phyloP scores from a whole-genome alignment of 1,284 basidiomycete genomes.

The Coniophora puteana region DNA sequence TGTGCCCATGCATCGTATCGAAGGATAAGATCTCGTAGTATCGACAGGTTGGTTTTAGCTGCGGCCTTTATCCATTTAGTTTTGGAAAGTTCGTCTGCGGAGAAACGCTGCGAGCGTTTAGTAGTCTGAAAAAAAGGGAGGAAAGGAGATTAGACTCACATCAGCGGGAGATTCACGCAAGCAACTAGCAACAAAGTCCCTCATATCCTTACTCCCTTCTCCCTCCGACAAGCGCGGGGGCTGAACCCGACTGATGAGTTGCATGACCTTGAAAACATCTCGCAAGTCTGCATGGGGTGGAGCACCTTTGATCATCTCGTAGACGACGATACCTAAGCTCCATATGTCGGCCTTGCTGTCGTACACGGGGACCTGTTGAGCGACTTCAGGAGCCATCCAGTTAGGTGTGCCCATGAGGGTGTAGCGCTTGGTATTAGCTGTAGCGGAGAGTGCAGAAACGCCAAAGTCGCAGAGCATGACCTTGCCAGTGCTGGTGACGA shows the following conservation, averaged over 20 bases:
- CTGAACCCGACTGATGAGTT: conserved; percentile 86
- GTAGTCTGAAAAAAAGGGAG: conserved; percentile 1
- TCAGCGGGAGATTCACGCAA: conserved; percentile 81
- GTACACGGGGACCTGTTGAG: conserved; percentile 83
- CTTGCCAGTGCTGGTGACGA: conserved; percentile 83
- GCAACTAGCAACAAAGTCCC: conserved; percentile 86
- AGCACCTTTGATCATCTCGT: conserved; percentile 93
- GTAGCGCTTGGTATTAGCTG: conserved; percentile 85
- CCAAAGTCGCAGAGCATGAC: conserved; percentile 97
- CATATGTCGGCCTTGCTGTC: conserved; percentile 97
- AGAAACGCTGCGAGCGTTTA: conserved; percentile 56
- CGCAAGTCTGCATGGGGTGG: conserved; percentile 84
- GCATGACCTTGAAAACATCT: conserved; percentile 86
- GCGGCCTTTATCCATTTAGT: conserved; percentile 91
- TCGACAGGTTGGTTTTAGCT: conserved; percentile 64
- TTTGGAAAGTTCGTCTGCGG: conserved; percentile 88
- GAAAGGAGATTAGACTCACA: conserved; percentile 46
- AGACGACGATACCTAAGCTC: conserved; percentile 93
- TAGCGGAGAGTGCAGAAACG: conserved; percentile 89
- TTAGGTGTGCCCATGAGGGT: conserved; percentile 96
- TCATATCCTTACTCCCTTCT: conserved; percentile 80
- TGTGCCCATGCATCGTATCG: conserved; percentile 78
- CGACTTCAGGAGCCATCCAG: conserved; percentile 99
- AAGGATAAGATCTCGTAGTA: conserved; percentile 82
- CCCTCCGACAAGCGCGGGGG: conserved; percentile 79